Percentiles rank a stretch among this genome's conserved stretches.
These are phyloP conservation scores for Peniophora sp. DNA, from an alignment of 1,284 basidiomycete genomes.

Conservation along the genomic window DNA sequence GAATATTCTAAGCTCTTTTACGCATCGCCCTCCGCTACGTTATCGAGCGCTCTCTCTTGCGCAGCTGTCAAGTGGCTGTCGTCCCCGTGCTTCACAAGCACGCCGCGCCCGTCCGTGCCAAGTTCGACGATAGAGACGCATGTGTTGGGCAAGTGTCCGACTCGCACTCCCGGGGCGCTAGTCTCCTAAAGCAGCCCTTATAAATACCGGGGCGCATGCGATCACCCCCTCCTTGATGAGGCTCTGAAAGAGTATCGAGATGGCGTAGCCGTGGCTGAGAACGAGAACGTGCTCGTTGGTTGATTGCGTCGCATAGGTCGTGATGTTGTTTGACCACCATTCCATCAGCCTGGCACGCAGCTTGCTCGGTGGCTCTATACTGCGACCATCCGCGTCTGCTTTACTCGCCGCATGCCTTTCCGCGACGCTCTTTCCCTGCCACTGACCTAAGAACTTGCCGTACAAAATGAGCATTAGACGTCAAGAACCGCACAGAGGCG, in stretches of 20 bases:
- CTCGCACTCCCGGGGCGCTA: slow-evolving; percentile 31
- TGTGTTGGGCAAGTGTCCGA: slow-evolving; percentile 34
- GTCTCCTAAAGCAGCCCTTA: too few relatives aligned
- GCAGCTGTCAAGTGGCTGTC: slow-evolving; percentile 38
- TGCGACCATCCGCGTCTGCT: slow-evolving; percentile 27
- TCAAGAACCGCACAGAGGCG: neutral
- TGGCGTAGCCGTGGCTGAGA: slow-evolving; percentile 60
- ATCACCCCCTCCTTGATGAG: slow-evolving; percentile 35
- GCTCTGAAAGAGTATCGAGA: slow-evolving; percentile 40
- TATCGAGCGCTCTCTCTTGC: neutral
- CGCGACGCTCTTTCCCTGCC: slow-evolving; percentile 40
- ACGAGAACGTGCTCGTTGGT: slow-evolving; percentile 41
- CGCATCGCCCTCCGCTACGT: neutral
- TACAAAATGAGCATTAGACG: neutral
- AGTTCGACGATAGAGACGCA: slow-evolving; percentile 55
- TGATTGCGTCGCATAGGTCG: slow-evolving; percentile 23
- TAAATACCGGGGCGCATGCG: slow-evolving; percentile 22
- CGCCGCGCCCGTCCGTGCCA: slow-evolving; percentile 29
- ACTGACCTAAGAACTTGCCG: slow-evolving; percentile 51
- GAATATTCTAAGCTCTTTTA: too few relatives aligned
- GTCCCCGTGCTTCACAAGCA: slow-evolving; percentile 45
- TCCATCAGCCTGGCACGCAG: slow-evolving; percentile 39
- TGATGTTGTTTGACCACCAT: slow-evolving; percentile 54
- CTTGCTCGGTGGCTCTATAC: slow-evolving; percentile 13
- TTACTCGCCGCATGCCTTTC: slow-evolving; percentile 9